Evolutionary conservation across 176 grass and related monocot species (phyloP).

Genomic region (Avena insularis): DNA sequence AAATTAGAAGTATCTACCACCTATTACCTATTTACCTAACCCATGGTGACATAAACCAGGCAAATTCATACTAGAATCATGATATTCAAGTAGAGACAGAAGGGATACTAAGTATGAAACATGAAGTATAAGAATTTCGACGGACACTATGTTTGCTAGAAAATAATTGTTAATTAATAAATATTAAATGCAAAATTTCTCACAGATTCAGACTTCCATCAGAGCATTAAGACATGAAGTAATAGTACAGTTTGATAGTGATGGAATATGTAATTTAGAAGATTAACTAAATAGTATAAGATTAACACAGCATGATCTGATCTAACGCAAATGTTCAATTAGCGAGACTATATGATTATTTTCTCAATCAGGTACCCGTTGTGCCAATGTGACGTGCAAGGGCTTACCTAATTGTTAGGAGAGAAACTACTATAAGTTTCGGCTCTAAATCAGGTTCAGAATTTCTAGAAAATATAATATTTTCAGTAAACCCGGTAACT

Average conservation of each 20-base stretch:
- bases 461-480: slow-evolving; percentile 82
- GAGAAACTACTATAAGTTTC: slow-evolving; percentile 76
- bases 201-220: slow-evolving; percentile 28
- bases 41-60: not conserved
- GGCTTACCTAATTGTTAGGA: slow-evolving; percentile 83
- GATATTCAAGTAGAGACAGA: not conserved
- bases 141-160: not conserved
- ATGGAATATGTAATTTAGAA: not conserved
- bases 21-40: not conserved
- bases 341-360: not conserved
- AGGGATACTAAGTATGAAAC: not conserved
- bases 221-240: slow-evolving; percentile 5
- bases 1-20: not conserved
- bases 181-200: not conserved
- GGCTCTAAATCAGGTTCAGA: slow-evolving; percentile 82
- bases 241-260: slow-evolving; percentile 5
- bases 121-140: not conserved
- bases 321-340: not conserved
- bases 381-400: not conserved
- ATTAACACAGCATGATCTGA: not conserved
- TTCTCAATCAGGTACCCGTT: slow-evolving; percentile 1
- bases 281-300: slow-evolving; percentile 17
- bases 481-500: slow-evolving; percentile 66
- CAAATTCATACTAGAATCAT: not conserved
- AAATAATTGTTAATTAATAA: not conserved